Evolutionary conservation across 2,329 filamentous ascomycete genomes (phyloP), one percentile per base, ranked within the genome.

Genomic region (Fusarium nematophilum): DNA sequence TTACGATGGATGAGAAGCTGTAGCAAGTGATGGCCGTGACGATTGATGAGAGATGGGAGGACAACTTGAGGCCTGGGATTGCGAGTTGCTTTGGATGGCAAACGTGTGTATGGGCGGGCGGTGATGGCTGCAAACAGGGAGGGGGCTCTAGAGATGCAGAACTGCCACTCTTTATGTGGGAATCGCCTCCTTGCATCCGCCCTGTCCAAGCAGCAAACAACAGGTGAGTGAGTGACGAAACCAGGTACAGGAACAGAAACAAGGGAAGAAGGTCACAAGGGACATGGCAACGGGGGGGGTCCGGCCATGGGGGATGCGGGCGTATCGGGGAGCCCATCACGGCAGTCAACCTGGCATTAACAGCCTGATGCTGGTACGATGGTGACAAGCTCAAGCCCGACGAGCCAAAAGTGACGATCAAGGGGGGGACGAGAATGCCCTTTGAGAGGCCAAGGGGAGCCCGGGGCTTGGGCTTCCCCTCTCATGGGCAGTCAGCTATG

Each of bases 321-420:
- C 54, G 44, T 62, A 51, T 64, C 47, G 29, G 57, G 14, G 21
- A 48, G 40, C 53, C 46, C 36, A 47, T 53, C 44, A 47, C 49
- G 59, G 56, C 39, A 67, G 66, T 67, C 56, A 52, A 34, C 31
- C 47, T 63, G 49, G 61, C 43, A 39, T 23, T 45, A 11, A 54
- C 30, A 45, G 59, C 55, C 58, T 62, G 62, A 68, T 54, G 53
- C 64, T 69, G 66, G 60, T 69, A 66, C 66, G 62, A 69, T 68
- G 51, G 26, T 49, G 31, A 34, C 33, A 48, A 40, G 29, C 37
- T 42, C 33, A 29, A 25, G 44, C 38, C 26, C 29, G 38, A 23
- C 29, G 50, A 31, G 33, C 13, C n/a, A 5, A 18, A 21, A 26
- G 39, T 27, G 45, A 37, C 23, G 40, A 38, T 42, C 39, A 57